Evolutionary conservation across 1,139 yeast species (phyloP), one percentile per base, ranked within the genome.

Genomic region (Sugiyamaella xylanicola): DNA sequence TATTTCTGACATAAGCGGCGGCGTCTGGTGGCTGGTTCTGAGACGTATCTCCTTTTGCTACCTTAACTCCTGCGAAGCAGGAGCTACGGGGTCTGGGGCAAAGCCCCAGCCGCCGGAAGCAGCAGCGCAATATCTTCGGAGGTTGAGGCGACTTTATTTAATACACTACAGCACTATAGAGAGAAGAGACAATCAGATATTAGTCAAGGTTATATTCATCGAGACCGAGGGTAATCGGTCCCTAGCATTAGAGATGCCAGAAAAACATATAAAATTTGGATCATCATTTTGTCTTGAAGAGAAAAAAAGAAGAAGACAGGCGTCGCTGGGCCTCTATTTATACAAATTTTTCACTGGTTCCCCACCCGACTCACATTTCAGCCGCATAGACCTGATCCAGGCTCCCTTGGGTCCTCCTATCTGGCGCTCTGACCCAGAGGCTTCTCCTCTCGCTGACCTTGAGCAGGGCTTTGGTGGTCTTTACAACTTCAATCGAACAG

Each of bases 171-270:
- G 2, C 20, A 15, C 5, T 7, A 36, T 5, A 7, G 13, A 9
- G 25, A 19, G 3, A 27, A 19, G 27, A 41, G 59, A 37, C 53
- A 42, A 51, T 60, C 64, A 62, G 63, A 61, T 53, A 61, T 48
- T 56, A 59, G 65, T 63, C 66, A 63, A 55, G 55, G 55, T 59
- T 64, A 61, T 60, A 66, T 65, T 66, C 69, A 66, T 65, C 67
- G 68, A 61, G 65, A 53, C 58, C 56, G 42, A 48, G 56, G 56
- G 60, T 49, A 56, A 48, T 32, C 51, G 54, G 36, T 54, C 67
- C 53, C 68, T 65, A 66, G 67, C 66, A 64, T 65, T 66, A 66
- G 69, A 64, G 69, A 64, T 66, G 69, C 69, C 69, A 66, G 69
- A 65, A 62, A 56, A 59, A 60, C 59, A 58, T 56, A 58, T 52